Evolutionary conservation across 805 yeast genomes (phyloP).

Genomic region (Wickerhamiella shivajii): DNA sequence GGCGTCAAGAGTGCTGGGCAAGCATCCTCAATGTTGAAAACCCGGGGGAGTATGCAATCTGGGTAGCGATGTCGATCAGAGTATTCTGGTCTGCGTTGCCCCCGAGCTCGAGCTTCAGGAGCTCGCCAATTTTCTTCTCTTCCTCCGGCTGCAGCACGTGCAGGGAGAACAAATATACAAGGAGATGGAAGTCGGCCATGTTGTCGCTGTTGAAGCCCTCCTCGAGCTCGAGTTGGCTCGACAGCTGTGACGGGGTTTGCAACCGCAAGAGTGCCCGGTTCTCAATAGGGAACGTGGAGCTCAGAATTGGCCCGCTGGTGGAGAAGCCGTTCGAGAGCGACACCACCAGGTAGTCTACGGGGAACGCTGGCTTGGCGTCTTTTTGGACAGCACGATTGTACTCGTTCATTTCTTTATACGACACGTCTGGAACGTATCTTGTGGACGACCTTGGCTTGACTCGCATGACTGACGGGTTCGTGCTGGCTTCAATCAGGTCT

Average conservation of each 20-base stretch:
- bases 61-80: constrained; percentile 9
- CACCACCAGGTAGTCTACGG: constrained; percentile 78
- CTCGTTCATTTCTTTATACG: constrained; percentile 72
- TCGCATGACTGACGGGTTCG: constrained; percentile 78
- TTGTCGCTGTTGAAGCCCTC: constrained; percentile 12
- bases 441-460: constrained; percentile 57
- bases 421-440: constrained; percentile 89
- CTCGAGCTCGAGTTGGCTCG: constrained; percentile 32
- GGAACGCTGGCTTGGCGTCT: constrained; percentile 82
- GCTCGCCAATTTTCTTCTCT: constrained; percentile 31
- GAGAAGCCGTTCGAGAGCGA: constrained; percentile 92
- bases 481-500: constrained; percentile 70
- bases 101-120: constrained; percentile 5
- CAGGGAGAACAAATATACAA: constrained; percentile 41
- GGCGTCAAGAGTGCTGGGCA: too few species aligned
- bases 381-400: constrained; percentile 77
- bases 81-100: constrained; percentile 23
- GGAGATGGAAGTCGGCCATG: constrained; percentile 62
- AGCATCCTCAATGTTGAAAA: constrained; percentile 15
- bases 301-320: constrained; percentile 27
- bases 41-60: constrained; percentile 15
- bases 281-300: constrained; percentile 50
- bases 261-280: constrained; percentile 63
- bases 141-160: constrained; percentile 48
- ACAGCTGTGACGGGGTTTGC: constrained; percentile 48